Evolutionary conservation across 768 basidiomycete species (phyloP).

Genomic region (Auriscalpium microsporum): DNA sequence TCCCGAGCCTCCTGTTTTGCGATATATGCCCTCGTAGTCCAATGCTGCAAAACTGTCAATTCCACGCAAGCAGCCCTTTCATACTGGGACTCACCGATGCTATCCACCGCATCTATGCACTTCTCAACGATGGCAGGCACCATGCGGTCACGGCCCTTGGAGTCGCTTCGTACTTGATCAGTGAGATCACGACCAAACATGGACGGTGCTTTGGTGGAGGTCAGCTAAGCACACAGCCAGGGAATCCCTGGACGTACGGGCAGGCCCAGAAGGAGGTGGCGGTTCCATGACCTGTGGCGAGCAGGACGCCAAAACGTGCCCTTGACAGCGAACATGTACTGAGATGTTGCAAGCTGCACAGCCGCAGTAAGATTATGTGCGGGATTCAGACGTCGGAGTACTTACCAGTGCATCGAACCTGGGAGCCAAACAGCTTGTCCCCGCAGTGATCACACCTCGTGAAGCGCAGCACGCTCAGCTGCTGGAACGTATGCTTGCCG

Average conservation of each 20-base stretch:
- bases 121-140: slow-evolving; percentile 91
- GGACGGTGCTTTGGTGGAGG: slow-evolving; percentile 55
- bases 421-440: slow-evolving; percentile 99
- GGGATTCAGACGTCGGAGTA: slow-evolving; percentile 5
- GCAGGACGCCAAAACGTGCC: slow-evolving; percentile 5
- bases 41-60: slow-evolving; percentile 42
- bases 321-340: slow-evolving; percentile 14
- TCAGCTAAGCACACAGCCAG: neutral
- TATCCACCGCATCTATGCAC: slow-evolving; percentile 91
- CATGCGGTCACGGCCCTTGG: slow-evolving; percentile 45
- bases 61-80: no score
- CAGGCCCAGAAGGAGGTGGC: neutral
- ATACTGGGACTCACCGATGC: slow-evolving; percentile 47
- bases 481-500: slow-evolving; percentile 79
- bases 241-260: slow-evolving; percentile 2
- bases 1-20: slow-evolving; percentile 89
- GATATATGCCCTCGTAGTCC: slow-evolving; percentile 97
- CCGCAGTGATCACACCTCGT: slow-evolving; percentile 92
- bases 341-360: slow-evolving; percentile 11
- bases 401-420: slow-evolving; percentile 82
- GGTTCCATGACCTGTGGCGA: slow-evolving; percentile 7
- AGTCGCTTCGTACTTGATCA: slow-evolving; percentile 74
- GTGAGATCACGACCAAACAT: slow-evolving; percentile 88
- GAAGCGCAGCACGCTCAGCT: slow-evolving; percentile 78
- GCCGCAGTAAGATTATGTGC: neutral